Evolutionary conservation across 176 grass and related monocot genomes (phyloP), one percentile per base, ranked within the genome.

Genomic region (Eragrostis curvula): DNA sequence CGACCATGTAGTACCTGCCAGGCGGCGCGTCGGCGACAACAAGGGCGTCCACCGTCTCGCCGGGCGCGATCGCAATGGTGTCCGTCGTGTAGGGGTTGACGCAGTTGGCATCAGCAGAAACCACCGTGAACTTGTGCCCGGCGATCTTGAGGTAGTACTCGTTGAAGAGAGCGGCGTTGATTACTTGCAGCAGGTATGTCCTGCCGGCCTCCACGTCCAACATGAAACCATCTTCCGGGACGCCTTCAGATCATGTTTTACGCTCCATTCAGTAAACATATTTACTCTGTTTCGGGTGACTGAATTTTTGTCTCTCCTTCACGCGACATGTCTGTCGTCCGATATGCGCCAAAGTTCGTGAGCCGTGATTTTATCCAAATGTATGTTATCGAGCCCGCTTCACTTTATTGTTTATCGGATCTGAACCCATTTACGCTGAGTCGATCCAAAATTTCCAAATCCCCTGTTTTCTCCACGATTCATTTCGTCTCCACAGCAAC

Each of bases 11-110:
- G 67, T 83, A 83, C n/a, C 41, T 5, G 2, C 56, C 57, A 0
- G 80, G 80, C 0, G 80, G 6, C 0, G 80, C 80, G 18, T 83
- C 44, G 28, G 80, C 69, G 25, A 83, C 80, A 17, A 83, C 32
- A 1, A 83, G 69, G 3, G 21, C 80, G 2, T 83, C 80, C 9
- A 83, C 10, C 3, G 55, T 52, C 52, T 83, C 68, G 9, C 80
- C 80, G 0, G 80, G 80, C 27, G 56, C 80, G 0, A 83, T 47
- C 1, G 59, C 80, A 2, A 83, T 13, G 20, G 73, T 13, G 17
- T 83, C 80, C 12, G 68, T 83, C 9, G 18, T 60, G 42, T 74
- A 83, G 3, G 80, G 80, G 13, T 21, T 74, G 1, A 72, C 21
- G 8, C 74, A 83, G 55, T 48, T 50, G 0, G 80, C 74, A 5